Conservation (phyloP, 495 filamentous ascomycete genomes). For the Apodospora peruviana region DNA sequence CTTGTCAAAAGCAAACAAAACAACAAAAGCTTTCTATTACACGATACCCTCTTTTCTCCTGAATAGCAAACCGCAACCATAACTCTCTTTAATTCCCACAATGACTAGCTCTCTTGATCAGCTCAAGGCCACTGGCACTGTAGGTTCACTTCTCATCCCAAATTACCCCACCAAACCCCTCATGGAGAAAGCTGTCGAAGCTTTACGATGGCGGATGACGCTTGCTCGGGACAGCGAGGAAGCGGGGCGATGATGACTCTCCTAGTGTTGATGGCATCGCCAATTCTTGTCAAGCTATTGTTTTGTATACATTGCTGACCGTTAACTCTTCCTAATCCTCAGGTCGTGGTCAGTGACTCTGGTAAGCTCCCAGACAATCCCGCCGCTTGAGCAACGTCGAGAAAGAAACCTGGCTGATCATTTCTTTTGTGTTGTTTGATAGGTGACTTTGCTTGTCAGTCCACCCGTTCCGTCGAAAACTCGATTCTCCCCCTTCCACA, state of each 20-base stretch:
- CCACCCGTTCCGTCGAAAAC: constrained; percentile 12
- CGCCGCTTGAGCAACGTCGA: neutral
- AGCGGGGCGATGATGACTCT: neutral
- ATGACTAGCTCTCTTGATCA: constrained; percentile 91
- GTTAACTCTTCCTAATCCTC: constrained; percentile 10
- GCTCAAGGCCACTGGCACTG: constrained; percentile 92
- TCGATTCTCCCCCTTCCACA: neutral
- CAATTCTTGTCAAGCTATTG: neutral
- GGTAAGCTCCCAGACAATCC: constrained; percentile 67
- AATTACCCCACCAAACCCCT: constrained; percentile 40
- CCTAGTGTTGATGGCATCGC: neutral
- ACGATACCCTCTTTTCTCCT: neutral
- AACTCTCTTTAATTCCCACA: constrained; percentile 22
- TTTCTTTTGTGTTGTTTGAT: constrained; percentile 13
- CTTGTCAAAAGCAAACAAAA: neutral
- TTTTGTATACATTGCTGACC: constrained; percentile 18
- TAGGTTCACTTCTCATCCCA: constrained; percentile 57
- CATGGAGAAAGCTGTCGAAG: constrained; percentile 13
- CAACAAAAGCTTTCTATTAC: too few relatives aligned
- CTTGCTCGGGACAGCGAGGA: neutral
- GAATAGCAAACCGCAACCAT: neutral
- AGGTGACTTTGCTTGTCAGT: constrained; percentile 79
- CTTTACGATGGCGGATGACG: neutral
- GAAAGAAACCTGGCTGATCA: constrained; percentile 2
- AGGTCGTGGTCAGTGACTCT: constrained; percentile 95